Conservation (phyloP, 1,139 yeast species). For the Diutina ranongensis region DNA sequence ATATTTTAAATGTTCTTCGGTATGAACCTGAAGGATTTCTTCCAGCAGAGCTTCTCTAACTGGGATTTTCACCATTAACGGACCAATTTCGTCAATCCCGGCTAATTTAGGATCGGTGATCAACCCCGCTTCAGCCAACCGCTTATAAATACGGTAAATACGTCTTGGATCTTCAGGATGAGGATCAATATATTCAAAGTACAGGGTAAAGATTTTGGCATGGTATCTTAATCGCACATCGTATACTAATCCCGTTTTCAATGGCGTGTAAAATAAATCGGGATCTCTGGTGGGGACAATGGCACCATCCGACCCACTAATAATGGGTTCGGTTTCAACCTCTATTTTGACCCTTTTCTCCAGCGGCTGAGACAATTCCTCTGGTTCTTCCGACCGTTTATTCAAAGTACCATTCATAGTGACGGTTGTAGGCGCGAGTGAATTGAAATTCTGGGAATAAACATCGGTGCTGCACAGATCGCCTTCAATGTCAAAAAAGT, state of each 20-base stretch:
- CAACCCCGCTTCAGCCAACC: slow-evolving; percentile 87
- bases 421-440: neutral
- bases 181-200: slow-evolving; percentile 91
- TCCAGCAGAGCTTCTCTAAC: slow-evolving; percentile 81
- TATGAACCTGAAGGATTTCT: slow-evolving; percentile 80
- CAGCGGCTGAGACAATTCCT: neutral
- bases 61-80: slow-evolving; percentile 78
- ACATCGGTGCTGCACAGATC: neutral
- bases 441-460: neutral
- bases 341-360: slow-evolving; percentile 1
- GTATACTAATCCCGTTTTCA: slow-evolving; percentile 89
- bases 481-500: no score
- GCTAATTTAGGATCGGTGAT: slow-evolving; percentile 71
- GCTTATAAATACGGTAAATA: slow-evolving; percentile 85
- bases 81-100: slow-evolving; percentile 80
- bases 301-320: neutral
- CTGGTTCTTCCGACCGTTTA: neutral
- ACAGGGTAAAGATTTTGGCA: slow-evolving; percentile 85
- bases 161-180: slow-evolving; percentile 99
- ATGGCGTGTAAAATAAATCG: slow-evolving; percentile 50
- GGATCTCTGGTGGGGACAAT: slow-evolving; percentile 45
- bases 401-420: neutral
- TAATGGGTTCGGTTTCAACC: neutral
- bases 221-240: slow-evolving; percentile 97
- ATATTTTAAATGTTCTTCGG: slow-evolving; percentile 66